These are phyloP conservation scores for Trypanosoma rangeli DNA, from an alignment of 208 protist genomes.

Conservation along the genomic window DNA sequence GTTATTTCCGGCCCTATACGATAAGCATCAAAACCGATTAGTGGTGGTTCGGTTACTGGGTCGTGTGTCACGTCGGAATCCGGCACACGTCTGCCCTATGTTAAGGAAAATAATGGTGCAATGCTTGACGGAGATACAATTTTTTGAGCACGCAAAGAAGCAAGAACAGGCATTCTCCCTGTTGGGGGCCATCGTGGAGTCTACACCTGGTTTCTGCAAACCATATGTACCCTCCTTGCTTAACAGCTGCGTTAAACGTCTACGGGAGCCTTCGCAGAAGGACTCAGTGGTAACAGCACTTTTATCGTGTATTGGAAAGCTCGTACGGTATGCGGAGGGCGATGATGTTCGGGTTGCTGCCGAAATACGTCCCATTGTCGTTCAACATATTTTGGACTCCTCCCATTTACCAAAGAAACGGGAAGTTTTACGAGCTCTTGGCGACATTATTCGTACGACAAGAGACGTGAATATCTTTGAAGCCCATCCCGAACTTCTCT, in stretches of 20 bases:
- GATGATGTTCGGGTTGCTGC: slow-evolving; percentile 71
- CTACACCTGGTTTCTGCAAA: slow-evolving; percentile 66
- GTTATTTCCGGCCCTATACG: slow-evolving; percentile 80
- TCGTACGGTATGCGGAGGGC: slow-evolving; percentile 78
- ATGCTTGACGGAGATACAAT: slow-evolving; percentile 79
- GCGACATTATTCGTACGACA: slow-evolving; percentile 87
- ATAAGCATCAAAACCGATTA: slow-evolving; percentile 86
- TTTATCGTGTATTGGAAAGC: slow-evolving; percentile 79
- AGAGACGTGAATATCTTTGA: slow-evolving; percentile 84
- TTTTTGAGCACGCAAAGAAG: slow-evolving; percentile 76
- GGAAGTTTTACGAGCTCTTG: slow-evolving; percentile 80
- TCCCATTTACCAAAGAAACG: slow-evolving; percentile 83
- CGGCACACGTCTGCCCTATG: slow-evolving; percentile 76
- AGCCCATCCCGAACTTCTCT: slow-evolving; percentile 72
- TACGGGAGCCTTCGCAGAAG: slow-evolving; percentile 55
- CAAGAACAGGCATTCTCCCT: slow-evolving; percentile 77
- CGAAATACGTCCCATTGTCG: slow-evolving; percentile 63
- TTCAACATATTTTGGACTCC: slow-evolving; percentile 80
- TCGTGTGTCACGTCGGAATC: slow-evolving; percentile 77
- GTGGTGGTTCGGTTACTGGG: slow-evolving; percentile 81
- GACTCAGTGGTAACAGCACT: slow-evolving; percentile 68
- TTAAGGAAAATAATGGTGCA: slow-evolving; percentile 85
- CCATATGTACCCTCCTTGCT: slow-evolving; percentile 86
- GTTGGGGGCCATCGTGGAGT: slow-evolving; percentile 80
- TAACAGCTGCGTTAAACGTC: slow-evolving; percentile 56